These are phyloP conservation scores for Pulveroboletus sp. DNA, from an alignment of 768 basidiomycete species.

Conservation along the genomic window DNA sequence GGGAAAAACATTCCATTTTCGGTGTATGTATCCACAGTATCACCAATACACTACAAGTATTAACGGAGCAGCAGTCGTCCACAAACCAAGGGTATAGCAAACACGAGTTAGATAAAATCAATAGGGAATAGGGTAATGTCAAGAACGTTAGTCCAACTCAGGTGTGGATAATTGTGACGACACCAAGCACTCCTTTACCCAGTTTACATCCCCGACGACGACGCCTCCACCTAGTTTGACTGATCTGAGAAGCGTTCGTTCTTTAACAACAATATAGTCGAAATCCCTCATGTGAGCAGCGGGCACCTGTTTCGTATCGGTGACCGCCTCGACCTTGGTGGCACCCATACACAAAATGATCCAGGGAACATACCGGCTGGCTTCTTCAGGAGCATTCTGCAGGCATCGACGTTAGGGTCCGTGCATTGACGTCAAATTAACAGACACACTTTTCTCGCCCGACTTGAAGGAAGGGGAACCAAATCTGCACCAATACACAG, in stretches of 20 bases:
- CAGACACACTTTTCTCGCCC: conserved; percentile 20
- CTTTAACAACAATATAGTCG: conserved; percentile 62
- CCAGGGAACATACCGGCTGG: conserved; percentile 47
- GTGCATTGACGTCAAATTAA: neutral
- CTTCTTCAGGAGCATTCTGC: conserved; percentile 30
- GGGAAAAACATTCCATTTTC: conserved; percentile 20
- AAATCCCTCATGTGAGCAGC: conserved; percentile 32
- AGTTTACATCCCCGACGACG: conserved; percentile 50
- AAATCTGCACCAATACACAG: conserved; percentile 58
- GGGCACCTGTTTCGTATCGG: conserved; percentile 36
- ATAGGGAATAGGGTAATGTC: conserved; percentile 1
- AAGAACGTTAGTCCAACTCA: conserved; percentile 6
- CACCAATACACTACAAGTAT: no score
- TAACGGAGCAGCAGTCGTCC: neutral
- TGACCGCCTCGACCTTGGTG: conserved; percentile 57
- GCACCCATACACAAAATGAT: conserved; percentile 82
- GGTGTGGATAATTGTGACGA: conserved; percentile 48
- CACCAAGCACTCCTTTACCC: conserved; percentile 77
- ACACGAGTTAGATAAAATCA: conserved; percentile 2
- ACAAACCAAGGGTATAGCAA: neutral
- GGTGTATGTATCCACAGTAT: neutral
- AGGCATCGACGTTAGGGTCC: neutral
- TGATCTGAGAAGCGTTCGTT: conserved; percentile 28
- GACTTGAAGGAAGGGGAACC: conserved; percentile 37
- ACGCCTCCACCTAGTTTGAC: conserved; percentile 24